A percentile compares a stretch with the other conserved stretches of the same genome.
These are phyloP conservation scores for Sclerotinia sclerotiorum DNA, from an alignment of 2,329 filamentous ascomycete genomes.

Conservation along the genomic window DNA sequence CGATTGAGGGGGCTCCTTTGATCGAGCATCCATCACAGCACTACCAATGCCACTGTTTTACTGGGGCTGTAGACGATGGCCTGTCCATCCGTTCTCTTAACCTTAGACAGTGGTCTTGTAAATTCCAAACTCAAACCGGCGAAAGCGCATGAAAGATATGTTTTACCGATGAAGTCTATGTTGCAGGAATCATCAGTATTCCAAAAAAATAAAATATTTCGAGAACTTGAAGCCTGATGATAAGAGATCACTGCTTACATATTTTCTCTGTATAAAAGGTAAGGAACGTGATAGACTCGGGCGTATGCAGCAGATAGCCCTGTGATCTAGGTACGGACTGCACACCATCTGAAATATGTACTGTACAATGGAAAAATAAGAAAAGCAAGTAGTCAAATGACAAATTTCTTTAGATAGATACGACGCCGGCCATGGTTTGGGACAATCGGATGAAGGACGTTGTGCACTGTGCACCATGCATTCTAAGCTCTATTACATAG, in stretches of 20 bases:
- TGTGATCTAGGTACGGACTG: constrained; percentile 21
- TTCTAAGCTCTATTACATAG: constrained; percentile 26
- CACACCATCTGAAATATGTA: constrained; percentile 23
- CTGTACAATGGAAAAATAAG: constrained; percentile 5
- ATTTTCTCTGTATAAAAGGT: constrained; percentile 16
- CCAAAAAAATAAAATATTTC: neutral
- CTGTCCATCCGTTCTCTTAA: constrained; percentile 42
- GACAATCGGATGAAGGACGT: constrained; percentile 19
- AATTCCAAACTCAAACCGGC: neutral
- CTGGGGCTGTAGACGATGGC: constrained; percentile 28
- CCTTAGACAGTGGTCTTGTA: neutral
- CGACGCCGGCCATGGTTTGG: constrained; percentile 15
- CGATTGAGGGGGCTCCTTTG: constrained; percentile 35
- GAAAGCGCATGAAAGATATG: neutral
- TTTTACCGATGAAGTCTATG: constrained; percentile 7
- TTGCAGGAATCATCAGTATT: constrained; percentile 5
- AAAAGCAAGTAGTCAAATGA: constrained; percentile 22
- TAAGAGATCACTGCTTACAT: constrained; percentile 31
- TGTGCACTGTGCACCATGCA: constrained; percentile 31
- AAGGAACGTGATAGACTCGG: constrained; percentile 23
- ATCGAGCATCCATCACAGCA: constrained; percentile 39
- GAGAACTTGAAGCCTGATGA: constrained; percentile 9
- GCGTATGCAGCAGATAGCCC: constrained; percentile 25
- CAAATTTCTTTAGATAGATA: constrained; percentile 14
- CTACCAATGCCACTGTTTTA: constrained; percentile 33